A percentile compares a stretch with the other conserved stretches of the same genome.
These are phyloP conservation scores for Stemphylium beticola DNA, from an alignment of 2,329 filamentous ascomycete genomes.

Conservation along the genomic window DNA sequence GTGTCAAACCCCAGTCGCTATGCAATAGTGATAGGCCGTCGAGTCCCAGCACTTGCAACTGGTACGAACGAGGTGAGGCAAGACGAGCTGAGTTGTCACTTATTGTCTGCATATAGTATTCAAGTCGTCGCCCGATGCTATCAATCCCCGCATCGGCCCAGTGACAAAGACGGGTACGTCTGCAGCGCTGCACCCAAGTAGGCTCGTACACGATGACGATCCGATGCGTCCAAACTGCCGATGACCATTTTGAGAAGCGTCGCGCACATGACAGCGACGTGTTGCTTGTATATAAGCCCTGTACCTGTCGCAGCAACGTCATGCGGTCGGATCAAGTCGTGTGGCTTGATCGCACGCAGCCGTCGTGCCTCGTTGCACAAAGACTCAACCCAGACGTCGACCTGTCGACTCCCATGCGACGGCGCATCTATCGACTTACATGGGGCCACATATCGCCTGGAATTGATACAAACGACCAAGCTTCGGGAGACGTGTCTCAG, in stretches of 20 bases:
- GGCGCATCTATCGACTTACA: slow-evolving; percentile 11
- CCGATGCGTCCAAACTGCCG: slow-evolving; percentile 11
- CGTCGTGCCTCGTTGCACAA: slow-evolving; percentile 34
- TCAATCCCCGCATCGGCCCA: slow-evolving; percentile 5
- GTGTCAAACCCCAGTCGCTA: too few relatives aligned
- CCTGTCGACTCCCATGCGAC: slow-evolving; percentile 15
- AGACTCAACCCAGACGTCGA: slow-evolving; percentile 27
- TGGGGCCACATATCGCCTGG: slow-evolving; percentile 15
- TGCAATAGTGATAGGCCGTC: too few relatives aligned
- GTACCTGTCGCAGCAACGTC: slow-evolving; percentile 26
- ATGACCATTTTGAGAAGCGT: slow-evolving; percentile 10
- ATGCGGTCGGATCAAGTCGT: slow-evolving; percentile 33
- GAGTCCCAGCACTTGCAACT: slow-evolving; percentile 15
- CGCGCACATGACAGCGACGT: slow-evolving; percentile 18
- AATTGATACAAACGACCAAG: slow-evolving; percentile 9
- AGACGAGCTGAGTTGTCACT: slow-evolving; percentile 27
- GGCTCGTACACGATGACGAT: slow-evolving; percentile 7
- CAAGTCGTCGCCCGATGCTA: slow-evolving; percentile 27
- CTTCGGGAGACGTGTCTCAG: slow-evolving; percentile 14
- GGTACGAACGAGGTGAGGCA: background rate
- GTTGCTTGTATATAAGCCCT: slow-evolving; percentile 15
- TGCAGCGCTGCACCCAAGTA: slow-evolving; percentile 6
- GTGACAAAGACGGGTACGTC: background rate
- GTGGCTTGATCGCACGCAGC: slow-evolving; percentile 26
- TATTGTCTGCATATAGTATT: slow-evolving; percentile 36